Base-by-base conservation (phyloP, 352 stramenopile species). In the Phytophthora tentaculata region DNA sequence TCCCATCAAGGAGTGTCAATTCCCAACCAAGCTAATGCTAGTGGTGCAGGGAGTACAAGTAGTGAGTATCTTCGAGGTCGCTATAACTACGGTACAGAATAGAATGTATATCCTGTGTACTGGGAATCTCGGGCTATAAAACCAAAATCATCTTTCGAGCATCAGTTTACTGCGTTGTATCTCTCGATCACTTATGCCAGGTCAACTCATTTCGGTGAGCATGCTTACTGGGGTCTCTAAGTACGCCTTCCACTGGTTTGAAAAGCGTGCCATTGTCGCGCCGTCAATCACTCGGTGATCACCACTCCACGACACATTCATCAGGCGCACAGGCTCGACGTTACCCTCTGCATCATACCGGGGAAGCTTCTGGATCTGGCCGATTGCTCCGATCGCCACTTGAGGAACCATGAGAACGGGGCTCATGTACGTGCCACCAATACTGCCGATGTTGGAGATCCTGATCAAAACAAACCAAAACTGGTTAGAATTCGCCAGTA, bases 201-300 rank as follows among this genome's bases (percentile, higher is more conserved):
- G 19, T 90, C 68, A 96, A 74, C 77, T 93, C 78, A 98, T 71
- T 71, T 97, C 90, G 24, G 90, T 86, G 19, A 98, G 73, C 92
- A 98, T 98, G 45, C 81, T 76, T 35, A 91, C 70, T 22, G 97
- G 97, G 50, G 96, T 97, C 75, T 99, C 97, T 68, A 99, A 74
- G 77, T 97, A 99, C 26, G 53, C 71, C 77, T 99, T 99, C 94
- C 94, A 98, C 69, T 91, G 74, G 76, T 98, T 99, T 24, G 94
- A 98, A 79, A 99, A 99, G 28, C 95, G 83, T 22, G 97, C 97
- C 86, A 99, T 98, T 12, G 97, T 99, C 6, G 97, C 97, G 49
- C 98, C 98, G 73, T 99, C 98, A 52, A 99, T 94, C 45, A 99
- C 95, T 43, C 98, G 89, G 83, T 99, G 98, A 76, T 99, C 98